phyloP scores from a whole-genome alignment of 2,329 filamentous ascomycete species.

The Colletotrichum gloeosporioides region DNA sequence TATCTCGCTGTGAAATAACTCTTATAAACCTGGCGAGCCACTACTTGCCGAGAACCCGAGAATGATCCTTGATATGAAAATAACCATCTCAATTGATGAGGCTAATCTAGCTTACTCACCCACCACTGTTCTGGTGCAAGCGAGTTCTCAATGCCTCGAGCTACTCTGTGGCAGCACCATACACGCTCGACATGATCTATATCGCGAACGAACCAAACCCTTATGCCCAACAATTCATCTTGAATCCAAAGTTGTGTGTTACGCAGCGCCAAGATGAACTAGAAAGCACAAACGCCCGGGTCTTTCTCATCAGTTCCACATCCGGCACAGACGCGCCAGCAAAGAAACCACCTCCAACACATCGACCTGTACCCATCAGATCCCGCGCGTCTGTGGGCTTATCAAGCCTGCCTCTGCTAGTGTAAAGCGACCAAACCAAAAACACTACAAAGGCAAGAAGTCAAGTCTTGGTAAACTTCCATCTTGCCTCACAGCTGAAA shows the following conservation, averaged over 20 bases:
- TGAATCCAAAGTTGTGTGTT: not conserved
- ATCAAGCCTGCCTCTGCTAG: not conserved
- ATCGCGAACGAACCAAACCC: not conserved
- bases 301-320: not conserved
- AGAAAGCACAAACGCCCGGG: not conserved
- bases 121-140: not conserved
- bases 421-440: not conserved
- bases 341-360: not conserved
- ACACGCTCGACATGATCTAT: not conserved
- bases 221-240: not conserved
- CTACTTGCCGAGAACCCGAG: not conserved
- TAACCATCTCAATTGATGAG: not conserved
- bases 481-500: not conserved
- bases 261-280: not conserved
- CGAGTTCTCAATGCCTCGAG: not conserved
- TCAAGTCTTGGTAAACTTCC: not conserved
- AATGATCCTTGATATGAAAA: not conserved
- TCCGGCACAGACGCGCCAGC: not conserved
- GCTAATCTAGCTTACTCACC: not conserved
- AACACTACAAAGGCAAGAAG: not conserved
- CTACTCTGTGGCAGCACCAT: not conserved
- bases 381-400: not conserved
- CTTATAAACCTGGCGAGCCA: not conserved
- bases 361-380: not conserved
- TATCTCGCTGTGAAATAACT: not conserved